These are phyloP conservation scores for Aspergillus pseudoviridinutans DNA, from an alignment of 2,329 filamentous ascomycete genomes.

Conservation along the genomic window DNA sequence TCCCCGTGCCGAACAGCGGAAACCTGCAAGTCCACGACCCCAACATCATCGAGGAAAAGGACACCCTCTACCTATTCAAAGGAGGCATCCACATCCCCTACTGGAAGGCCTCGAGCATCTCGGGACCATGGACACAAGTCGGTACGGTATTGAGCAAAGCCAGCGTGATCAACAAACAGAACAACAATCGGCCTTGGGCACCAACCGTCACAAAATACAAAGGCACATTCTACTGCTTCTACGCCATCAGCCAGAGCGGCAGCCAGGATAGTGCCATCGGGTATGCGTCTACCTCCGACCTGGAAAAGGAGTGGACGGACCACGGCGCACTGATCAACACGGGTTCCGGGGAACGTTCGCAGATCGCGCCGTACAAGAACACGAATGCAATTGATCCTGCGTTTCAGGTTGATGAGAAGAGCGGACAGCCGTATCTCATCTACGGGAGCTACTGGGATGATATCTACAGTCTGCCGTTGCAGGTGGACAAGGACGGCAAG, in stretches of 20 bases:
- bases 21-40: conserved; percentile 23
- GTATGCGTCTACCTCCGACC: conserved; percentile 21
- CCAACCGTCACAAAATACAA: conserved; percentile 23
- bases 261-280: conserved; percentile 28
- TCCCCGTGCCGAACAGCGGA: conserved; percentile 18
- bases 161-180: conserved; percentile 23
- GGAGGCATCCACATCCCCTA: conserved; percentile 20
- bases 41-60: conserved; percentile 22
- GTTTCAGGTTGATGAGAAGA: conserved; percentile 19
- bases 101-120: conserved; percentile 18
- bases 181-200: conserved; percentile 26
- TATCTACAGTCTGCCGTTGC: conserved; percentile 28
- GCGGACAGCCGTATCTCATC: conserved; percentile 22
- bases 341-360: conserved; percentile 14
- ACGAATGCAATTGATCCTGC: conserved; percentile 31
- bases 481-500: conserved; percentile 16
- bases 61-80: conserved; percentile 26
- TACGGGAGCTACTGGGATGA: conserved; percentile 30
- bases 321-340: conserved; percentile 27
- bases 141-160: conserved; percentile 21
- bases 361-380: conserved; percentile 20
- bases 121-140: conserved; percentile 25
- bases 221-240: conserved; percentile 30
- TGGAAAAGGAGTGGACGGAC: conserved; percentile 25
- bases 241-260: conserved; percentile 21